phyloP scores from a whole-genome alignment of 495 filamentous ascomycete genomes.

The Penicillium canariense region DNA sequence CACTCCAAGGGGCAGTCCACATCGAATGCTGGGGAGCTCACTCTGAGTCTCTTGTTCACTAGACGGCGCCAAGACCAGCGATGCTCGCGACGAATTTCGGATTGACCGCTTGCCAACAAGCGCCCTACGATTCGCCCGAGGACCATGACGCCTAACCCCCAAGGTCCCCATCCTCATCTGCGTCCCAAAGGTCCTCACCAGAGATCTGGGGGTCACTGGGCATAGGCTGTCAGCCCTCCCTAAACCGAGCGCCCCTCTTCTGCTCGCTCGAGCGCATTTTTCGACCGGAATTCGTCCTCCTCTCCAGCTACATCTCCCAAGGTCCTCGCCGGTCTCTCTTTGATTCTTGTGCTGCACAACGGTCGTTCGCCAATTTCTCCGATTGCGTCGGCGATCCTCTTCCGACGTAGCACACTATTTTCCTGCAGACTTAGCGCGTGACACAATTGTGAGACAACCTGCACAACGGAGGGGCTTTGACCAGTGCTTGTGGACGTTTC shows the following conservation, averaged over 20 bases:
- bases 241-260: background rate
- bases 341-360: conserved; percentile 18
- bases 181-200: conserved; percentile 36
- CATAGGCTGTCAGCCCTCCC: background rate
- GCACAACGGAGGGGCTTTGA: conserved; percentile 1
- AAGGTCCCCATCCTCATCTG: conserved; percentile 32
- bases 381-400: conserved; percentile 19
- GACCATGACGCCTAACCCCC: conserved; percentile 31
- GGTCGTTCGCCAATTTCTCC: conserved; percentile 21
- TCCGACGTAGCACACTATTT: conserved; percentile 6
- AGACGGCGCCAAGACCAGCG: background rate
- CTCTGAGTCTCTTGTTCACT: background rate
- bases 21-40: background rate
- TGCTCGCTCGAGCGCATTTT: background rate
- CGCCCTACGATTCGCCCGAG: conserved; percentile 16
- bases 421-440: conserved; percentile 11
- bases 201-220: conserved; percentile 1
- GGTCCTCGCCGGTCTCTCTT: conserved; percentile 20
- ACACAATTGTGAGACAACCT: conserved; percentile 19
- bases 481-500: conserved; percentile 1
- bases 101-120: conserved; percentile 20
- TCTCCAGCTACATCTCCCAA: conserved; percentile 10
- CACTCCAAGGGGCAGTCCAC: background rate
- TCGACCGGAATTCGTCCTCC: background rate
- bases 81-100: conserved; percentile 10